phyloP scores from a whole-genome alignment of 1,139 yeast species.

The Hyphopichia wangnamkhiaoensis region DNA sequence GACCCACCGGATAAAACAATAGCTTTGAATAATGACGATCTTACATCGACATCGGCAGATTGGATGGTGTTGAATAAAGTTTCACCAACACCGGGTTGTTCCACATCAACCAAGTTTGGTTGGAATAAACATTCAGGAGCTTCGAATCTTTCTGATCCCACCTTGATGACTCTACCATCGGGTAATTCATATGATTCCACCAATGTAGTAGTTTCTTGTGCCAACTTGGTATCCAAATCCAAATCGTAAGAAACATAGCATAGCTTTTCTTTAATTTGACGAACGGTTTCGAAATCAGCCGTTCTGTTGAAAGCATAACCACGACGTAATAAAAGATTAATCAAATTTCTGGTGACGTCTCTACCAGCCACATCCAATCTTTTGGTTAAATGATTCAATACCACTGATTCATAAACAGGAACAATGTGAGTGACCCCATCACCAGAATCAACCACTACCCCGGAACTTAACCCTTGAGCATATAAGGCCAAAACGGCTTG shows the following conservation, averaged over 20 bases:
- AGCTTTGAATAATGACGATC: constrained; percentile 86
- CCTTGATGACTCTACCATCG: constrained; percentile 91
- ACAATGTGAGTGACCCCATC: constrained; percentile 91
- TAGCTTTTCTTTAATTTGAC: constrained; percentile 94
- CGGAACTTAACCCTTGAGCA: constrained; percentile 95
- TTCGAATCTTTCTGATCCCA: constrained; percentile 94
- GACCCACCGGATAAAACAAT: constrained; percentile 97
- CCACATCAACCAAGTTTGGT: constrained; percentile 94
- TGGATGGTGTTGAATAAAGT: constrained; percentile 88
- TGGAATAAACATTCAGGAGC: constrained; percentile 99
- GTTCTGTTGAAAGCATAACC: constrained; percentile 98
- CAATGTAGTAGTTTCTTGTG: constrained; percentile 91
- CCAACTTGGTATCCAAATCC: constrained; percentile 81
- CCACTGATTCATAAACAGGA: constrained; percentile 96
- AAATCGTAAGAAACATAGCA: constrained; percentile 95
- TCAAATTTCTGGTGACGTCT: constrained; percentile 93
- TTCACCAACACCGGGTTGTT: constrained; percentile 97
- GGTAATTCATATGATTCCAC: constrained; percentile 93
- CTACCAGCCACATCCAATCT: constrained; percentile 97
- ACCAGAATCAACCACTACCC: constrained; percentile 98
- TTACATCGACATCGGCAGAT: constrained; percentile 89
- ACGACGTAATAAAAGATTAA: constrained; percentile 85
- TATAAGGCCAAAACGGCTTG: constrained; percentile 97
- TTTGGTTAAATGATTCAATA: constrained; percentile 86
- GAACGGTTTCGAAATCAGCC: constrained; percentile 97